Base-by-base conservation (phyloP, 2,329 filamentous ascomycete species). In the Mycosphaerella sp. region DNA sequence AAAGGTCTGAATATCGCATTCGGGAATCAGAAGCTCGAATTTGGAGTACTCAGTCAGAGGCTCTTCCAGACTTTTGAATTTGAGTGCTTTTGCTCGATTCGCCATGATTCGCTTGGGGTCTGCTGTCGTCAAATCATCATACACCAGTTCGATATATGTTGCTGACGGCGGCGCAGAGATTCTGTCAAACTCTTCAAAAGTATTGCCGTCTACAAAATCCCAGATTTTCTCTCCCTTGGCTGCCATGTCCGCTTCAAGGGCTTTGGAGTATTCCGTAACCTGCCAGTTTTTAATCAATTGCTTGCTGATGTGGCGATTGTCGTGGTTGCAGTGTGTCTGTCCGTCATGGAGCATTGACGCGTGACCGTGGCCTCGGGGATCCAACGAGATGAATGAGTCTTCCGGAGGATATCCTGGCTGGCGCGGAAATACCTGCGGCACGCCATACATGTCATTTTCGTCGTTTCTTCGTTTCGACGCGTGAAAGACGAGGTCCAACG, bases 101-200 rank as follows among this genome's bases (percentile, higher is more conserved):
- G 70, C 63, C 38, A 71, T 67, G 14, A 73, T 57, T 1, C 67
- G 58, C 42, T 50, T 56, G 7, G 50, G 43, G 12, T 42, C 50
- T 6, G 47, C 11, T 5, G 49, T 44, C 17, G 39, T 50, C 44
- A 65, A 67, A 31, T 67, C 66, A 4, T 67, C 58, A 63, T 67
- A 71, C 36, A 74, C 51, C 42, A 74, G 66, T 56, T 74, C 72
- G 17, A 69, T 63, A 26, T 69, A 70, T 4, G 68, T 64, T 1
- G 58, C 51, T 7, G 69, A 69, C 2, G 70, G 66, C 17, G 50
- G 48, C 6, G 62, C 60, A 29, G 61, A 57, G 5, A 64, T 61
- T 17, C 72, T 64, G 10, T 63, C 61, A 10, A 66, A 56, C 21
- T 64, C 59, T 31, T 63, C 63, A 9, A 74, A 62, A 14, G 65